Percentiles rank a stretch among this genome's conserved stretches.
Conservation (phyloP, 202 grass and related monocot species). For the Saccharum hybrid region DNA sequence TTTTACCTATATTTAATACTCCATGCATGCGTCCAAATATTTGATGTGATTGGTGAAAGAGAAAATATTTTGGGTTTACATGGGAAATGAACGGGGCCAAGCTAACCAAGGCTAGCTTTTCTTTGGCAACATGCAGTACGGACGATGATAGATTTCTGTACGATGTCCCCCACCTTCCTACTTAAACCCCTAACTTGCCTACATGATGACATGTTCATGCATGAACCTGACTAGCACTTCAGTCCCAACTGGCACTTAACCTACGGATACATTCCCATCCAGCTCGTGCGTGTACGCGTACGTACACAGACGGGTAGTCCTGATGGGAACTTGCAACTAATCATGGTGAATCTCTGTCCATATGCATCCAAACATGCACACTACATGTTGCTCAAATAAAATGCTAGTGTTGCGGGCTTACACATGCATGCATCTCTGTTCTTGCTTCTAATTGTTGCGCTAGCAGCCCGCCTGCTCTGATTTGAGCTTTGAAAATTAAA, state of each 20-base stretch:
- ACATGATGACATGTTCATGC: constrained; percentile 4
- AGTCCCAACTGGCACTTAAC: neutral
- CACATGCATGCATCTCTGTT: constrained; percentile 1
- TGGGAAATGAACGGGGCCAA: too few species aligned
- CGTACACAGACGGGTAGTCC: too few species aligned
- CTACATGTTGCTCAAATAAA: neutral
- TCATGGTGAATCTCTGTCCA: neutral
- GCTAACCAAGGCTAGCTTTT: too few species aligned
- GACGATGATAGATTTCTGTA: neutral
- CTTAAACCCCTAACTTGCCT: constrained; percentile 15
- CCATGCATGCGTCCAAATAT: too few species aligned
- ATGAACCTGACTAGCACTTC: constrained; percentile 21
- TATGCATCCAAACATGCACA: neutral
- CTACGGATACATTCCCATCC: constrained; percentile 6
- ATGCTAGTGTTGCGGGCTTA: neutral
- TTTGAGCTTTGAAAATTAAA: constrained; percentile 8
- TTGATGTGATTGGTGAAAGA: too few species aligned
- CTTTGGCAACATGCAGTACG: constrained; percentile 17
- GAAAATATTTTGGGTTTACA: too few species aligned
- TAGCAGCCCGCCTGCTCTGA: neutral
- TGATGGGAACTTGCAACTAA: neutral
- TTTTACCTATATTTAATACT: too few species aligned
- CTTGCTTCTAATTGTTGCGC: neutral
- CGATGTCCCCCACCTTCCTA: neutral
- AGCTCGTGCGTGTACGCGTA: too few species aligned